These are phyloP conservation scores for Penicillium maclennaniae DNA, from an alignment of 495 filamentous ascomycete genomes.

Conservation along the genomic window DNA sequence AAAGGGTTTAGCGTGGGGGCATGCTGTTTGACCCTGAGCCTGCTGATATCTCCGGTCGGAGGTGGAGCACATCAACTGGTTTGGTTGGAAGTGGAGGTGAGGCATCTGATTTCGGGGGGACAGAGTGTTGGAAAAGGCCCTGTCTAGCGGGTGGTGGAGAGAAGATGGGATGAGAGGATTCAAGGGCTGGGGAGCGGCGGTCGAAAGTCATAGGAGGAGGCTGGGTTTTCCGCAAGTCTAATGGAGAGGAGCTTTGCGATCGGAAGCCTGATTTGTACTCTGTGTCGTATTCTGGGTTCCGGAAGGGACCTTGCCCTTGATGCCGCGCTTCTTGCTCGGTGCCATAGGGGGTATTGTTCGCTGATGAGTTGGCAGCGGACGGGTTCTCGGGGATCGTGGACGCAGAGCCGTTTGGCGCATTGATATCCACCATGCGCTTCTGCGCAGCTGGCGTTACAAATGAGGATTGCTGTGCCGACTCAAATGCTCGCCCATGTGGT, in stretches of 20 bases:
- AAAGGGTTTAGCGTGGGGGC: conserved; percentile 27
- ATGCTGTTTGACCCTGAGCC: conserved; percentile 36
- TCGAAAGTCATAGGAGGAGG: conserved; percentile 28
- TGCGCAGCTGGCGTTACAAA: conserved; percentile 52
- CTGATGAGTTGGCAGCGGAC: conserved; percentile 44
- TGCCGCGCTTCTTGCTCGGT: conserved; percentile 37
- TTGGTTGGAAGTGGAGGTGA: conserved; percentile 35
- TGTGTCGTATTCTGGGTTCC: conserved; percentile 36
- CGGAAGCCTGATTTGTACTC: conserved; percentile 40
- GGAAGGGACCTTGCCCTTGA: conserved; percentile 22
- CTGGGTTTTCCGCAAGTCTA: conserved; percentile 44
- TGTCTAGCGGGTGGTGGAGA: conserved; percentile 38
- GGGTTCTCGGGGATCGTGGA: conserved; percentile 54
- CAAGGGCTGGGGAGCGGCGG: conserved; percentile 22
- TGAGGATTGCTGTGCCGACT: conserved; percentile 32
- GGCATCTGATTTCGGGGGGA: conserved; percentile 27
- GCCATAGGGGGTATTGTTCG: conserved; percentile 45
- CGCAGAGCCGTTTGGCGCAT: conserved; percentile 52
- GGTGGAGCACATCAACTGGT: conserved; percentile 35
- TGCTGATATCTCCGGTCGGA: conserved; percentile 25
- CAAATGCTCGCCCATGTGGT: conserved; percentile 29
- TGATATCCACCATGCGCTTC: conserved; percentile 48
- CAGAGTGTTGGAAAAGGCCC: conserved; percentile 32
- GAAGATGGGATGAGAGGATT: conserved; percentile 28
- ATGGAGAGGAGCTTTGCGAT: conserved; percentile 42